phyloP scores from a whole-genome alignment of 208 protist genomes.

The Polymyxa betae region DNA sequence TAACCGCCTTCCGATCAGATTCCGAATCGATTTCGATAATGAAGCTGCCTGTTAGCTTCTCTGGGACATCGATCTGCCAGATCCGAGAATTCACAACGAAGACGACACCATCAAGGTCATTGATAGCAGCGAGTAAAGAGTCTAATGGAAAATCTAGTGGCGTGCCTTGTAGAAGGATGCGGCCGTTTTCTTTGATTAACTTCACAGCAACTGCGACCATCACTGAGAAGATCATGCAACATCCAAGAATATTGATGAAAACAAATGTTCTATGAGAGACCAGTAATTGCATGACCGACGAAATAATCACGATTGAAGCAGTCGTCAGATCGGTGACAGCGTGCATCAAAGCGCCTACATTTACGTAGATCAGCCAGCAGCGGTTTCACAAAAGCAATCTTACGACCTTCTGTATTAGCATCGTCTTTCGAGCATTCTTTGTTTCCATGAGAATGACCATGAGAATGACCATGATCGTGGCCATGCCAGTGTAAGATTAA shows the following conservation, averaged over 20 bases:
- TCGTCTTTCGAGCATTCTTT: no score
- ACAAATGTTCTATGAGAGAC: background rate
- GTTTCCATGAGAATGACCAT: background rate
- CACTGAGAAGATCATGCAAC: background rate
- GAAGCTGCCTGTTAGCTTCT: background rate
- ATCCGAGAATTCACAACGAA: background rate
- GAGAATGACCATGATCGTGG: background rate
- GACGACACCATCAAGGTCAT: background rate
- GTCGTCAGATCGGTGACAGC: background rate
- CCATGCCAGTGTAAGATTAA: background rate
- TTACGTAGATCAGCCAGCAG: background rate
- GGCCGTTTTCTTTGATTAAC: background rate
- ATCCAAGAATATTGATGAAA: background rate
- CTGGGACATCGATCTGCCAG: background rate
- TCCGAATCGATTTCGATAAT: background rate
- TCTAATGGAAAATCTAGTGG: background rate
- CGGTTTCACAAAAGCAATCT: background rate
- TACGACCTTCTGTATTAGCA: background rate
- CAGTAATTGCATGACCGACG: background rate
- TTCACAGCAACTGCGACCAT: background rate
- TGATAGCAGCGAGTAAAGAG: background rate
- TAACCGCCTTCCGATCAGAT: background rate
- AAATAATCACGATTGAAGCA: background rate
- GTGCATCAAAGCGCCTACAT: conserved; percentile 15
- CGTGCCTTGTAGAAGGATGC: background rate